Evolutionary conservation across 1,284 basidiomycete species (phyloP), one percentile per base, ranked within the genome.

Genomic region (Ustilago trichophora): DNA sequence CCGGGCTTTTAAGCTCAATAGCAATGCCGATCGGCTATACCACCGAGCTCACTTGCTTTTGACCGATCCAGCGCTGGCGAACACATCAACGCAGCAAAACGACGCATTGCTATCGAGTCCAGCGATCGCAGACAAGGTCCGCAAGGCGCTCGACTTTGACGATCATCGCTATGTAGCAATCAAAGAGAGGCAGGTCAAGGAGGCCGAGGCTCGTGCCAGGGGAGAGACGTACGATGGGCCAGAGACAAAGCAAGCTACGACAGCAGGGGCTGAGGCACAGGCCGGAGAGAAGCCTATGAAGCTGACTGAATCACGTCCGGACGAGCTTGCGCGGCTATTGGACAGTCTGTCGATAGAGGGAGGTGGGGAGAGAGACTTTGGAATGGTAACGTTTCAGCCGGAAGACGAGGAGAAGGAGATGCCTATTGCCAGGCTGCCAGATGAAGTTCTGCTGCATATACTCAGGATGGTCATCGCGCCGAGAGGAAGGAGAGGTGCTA

Each of bases 361-460:
- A 4, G 70, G 64, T n/a, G 71, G 62, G 12, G 71, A 67, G 21
- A 32, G 64, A 25, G 71, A 73, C 31, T 68, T 75, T 33, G 37
- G 26, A 6, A 15, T 25, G 3, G 41, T 72, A 15, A 35, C 38
- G 15, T 74, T 77, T 18, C 44, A 18, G 18, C 66, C 73, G 2
- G 69, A 58, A 37, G 75, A 80, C 47, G 73, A 72, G 26, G 68
- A 73, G 15, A 43, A 50, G 37, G 49, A 58, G 10, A 45, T 74
- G 48, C 59, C 58, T 6, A 57, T 69, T 13, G 60, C 55, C 6
- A 62, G 48, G 10, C 43, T 80, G 9, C 78, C 78, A 0, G 77
- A 80, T 36, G 78, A 80, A 36, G 26, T 80, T 2, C 58, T 78
- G 35, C 35, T 78, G 21, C 47, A 56, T 34, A 71, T 80, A 26